Base-by-base conservation (phyloP, 306 rosid genomes). In the Inga laurina region DNA sequence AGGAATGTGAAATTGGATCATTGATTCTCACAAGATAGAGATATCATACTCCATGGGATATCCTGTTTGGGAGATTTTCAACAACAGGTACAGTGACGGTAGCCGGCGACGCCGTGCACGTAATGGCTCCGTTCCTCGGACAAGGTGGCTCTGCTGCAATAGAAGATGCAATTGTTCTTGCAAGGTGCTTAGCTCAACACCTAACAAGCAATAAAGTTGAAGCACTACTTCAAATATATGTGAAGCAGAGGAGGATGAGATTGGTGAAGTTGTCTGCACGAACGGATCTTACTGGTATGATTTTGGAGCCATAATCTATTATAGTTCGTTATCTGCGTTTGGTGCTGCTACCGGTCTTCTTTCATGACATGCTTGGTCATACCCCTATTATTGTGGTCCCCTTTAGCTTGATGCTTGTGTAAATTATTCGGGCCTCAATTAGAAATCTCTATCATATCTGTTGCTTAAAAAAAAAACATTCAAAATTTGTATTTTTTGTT, bases 211-310 rank as follows among this genome's bases (percentile, higher is more conserved):
- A 59, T 1, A 59, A 59, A 59, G 66, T 59, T 22, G 34, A 59
- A 22, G 66, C 16, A 22, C 34, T 34, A n/a, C 66, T 59, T 4
- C 4, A 59, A 10, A 8, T 13, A 2, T 59, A 59, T 22, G 66
- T 59, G 66, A 59, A 59, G 66, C 66, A 59, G 66, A 8, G 66
- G 66, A 59, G 66, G n/a, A 59, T 59, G 66, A 59, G 66, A 59
- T 59, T 59, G 66, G 34, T 59, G 66, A 59, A 22, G 66, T 59
- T 59, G 34, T 59, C 66, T 22, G 10, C 66, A 9, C 66, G 22
- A 59, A 59, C 66, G 22, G n/a, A 59, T 59, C 65, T 59, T 59
- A 59, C 66, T 59, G 66, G 34, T 22, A 59, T 59, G 34, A 34
- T 59, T 59, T 59, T 59, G 66, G 66, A 59, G 34, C 66, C 66